Base-by-base conservation (phyloP, 2,329 filamentous ascomycete species). In the Xylariaceae sp. region DNA sequence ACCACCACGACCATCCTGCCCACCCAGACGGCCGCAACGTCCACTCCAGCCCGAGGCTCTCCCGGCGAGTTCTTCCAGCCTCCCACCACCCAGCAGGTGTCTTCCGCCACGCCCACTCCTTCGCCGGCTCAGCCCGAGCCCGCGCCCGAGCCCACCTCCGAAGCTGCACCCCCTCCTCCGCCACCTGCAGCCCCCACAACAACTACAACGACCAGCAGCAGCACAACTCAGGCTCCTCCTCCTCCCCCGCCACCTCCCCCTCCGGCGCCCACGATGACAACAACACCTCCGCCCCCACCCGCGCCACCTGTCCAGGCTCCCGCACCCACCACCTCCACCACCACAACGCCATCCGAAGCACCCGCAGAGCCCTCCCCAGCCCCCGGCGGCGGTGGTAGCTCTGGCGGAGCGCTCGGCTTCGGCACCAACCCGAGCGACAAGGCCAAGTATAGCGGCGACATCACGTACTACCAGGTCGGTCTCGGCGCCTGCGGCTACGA, bases 401-500 rank as follows among this genome's bases (percentile, higher is more conserved):
- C n/a, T n/a, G n/a, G n/a, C n/a, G 19, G 24, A 50, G 41, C 46
- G 56, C 23, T 48, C 49, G 56, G 59, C 51, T 48, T 52, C 15
- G 65, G 61, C 34, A 59, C 47, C 23, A 50, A 49, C 36, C 41
- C 46, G 27, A 48, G 43, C 31, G 44, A 13, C 39, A 16, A 69
- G 61, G 61, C 34, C 21, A 24, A 24, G 9, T 46, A 63, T 65
- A 55, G 57, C 0, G 86, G 85, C 45, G 75, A 88, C 34, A 71
- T 87, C 50, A 92, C 87, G 43, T 89, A 77, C 70, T 94, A 85
- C 66, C 65, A 70, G 28, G 68, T 83, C 33, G 86, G 82, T 29
- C 57, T 83, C 7, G 82, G 83, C 43, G 64, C 81, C 15, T 92
- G 87, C 56, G 85, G 85, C 38, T 61, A 59, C 26, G 73, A 78